Base-by-base conservation (phyloP, 2,329 filamentous ascomycete genomes). In the Fusarium sp. region DNA sequence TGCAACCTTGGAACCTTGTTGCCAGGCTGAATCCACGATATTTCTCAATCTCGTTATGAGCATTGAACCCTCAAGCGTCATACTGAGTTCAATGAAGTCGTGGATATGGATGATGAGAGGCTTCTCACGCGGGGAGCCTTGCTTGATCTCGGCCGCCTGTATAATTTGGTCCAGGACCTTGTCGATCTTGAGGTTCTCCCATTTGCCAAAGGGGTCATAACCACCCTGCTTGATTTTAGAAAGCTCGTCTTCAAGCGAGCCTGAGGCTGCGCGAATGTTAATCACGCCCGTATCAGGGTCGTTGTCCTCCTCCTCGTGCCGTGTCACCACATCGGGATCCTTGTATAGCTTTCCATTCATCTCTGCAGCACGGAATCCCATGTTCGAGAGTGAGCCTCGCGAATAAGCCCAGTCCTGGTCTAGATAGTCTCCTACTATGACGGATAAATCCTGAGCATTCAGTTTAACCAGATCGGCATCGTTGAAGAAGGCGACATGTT, bases 81-180 rank as follows among this genome's bases (percentile, higher is more conserved):
- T 88, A 76, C 88, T 90, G 14, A 99, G 86, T 72, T 97, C 94
- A 60, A 93, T 90, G 78, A 94, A 93, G 80, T 98, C 94, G 79
- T 93, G 90, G 18, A 98, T 84, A 76, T 94, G 94, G 44, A 97
- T 86, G 66, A 98, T 91, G 13, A 95, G 87, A 30, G 86, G 87
- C 28, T 80, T 86, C 79, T 77, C 79, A 75, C 79, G 77, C 12
- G 73, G 52, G 34, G 74, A 69, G 11, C 80, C 75, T 26, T 80
- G 73, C 63, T 82, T 83, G 26, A 78, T 63, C 32, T 87, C 82
- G 8, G 86, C 84, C 6, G 87, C 84, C 50, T 83, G 82, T 32
- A 91, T 82, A n/a, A 93, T 81, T 52, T 87, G 84, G 52, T 91
- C 88, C 47, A 93, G 75, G 12, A 88, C 85, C 38, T 87, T 85